Conservation (phyloP, 768 basidiomycete genomes). For the Serendipita indica region DNA sequence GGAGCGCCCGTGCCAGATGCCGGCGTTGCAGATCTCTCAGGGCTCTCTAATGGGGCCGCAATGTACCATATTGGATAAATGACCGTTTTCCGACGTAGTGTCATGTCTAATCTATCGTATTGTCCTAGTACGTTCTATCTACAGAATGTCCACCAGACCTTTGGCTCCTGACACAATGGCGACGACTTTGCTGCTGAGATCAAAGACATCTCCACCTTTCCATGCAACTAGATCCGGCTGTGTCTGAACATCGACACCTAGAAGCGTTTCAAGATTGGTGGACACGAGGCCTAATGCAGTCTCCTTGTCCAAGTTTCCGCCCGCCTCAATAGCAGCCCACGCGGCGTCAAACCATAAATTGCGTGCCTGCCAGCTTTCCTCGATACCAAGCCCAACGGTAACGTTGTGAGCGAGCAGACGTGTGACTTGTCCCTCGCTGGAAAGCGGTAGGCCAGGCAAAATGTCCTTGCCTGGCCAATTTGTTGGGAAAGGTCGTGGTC, state of each 20-base stretch:
- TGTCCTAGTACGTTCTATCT: no score
- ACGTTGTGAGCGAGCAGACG: slow-evolving; percentile 54
- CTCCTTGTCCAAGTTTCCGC: slow-evolving; percentile 27
- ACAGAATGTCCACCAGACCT: neutral
- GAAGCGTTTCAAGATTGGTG: slow-evolving; percentile 38
- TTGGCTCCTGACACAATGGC: slow-evolving; percentile 33
- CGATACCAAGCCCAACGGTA: slow-evolving; percentile 51
- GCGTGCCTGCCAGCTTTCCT: slow-evolving; percentile 55
- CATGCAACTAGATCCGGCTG: slow-evolving; percentile 43
- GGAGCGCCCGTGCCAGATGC: neutral
- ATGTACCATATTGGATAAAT: neutral
- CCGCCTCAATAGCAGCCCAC: slow-evolving; percentile 46
- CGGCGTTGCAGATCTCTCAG: neutral
- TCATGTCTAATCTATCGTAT: no score
- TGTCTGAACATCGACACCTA: slow-evolving; percentile 24
- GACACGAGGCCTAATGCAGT: slow-evolving; percentile 40
- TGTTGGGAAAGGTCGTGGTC: slow-evolving; percentile 54
- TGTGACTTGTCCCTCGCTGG: slow-evolving; percentile 42
- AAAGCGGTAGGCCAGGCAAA: slow-evolving; percentile 64
- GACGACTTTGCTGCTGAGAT: slow-evolving; percentile 32
- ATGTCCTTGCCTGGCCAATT: slow-evolving; percentile 54
- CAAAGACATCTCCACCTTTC: slow-evolving; percentile 38
- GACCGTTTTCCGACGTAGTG: neutral
- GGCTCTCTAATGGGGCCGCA: neutral
- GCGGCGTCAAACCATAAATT: slow-evolving; percentile 67